Percentiles rank a stretch among this genome's conserved stretches.
Evolutionary conservation across 1,284 basidiomycete genomes (phyloP).

Genomic region (Vanrija humicola): DNA sequence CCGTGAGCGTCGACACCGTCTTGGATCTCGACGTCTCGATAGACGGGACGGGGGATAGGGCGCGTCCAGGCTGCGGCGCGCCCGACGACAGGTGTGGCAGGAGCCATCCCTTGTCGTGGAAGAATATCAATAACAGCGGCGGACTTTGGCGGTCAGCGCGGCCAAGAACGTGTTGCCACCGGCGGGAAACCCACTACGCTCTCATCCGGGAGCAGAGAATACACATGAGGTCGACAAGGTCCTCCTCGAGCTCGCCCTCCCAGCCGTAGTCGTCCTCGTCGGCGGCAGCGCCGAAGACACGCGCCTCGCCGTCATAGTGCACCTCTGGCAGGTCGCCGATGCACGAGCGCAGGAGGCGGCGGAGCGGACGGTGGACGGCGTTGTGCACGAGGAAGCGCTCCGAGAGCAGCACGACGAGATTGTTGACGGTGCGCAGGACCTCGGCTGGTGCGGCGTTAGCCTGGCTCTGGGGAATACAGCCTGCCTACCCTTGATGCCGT

Average conservation of each 20-base stretch:
- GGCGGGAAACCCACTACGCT: slow-evolving; percentile 56
- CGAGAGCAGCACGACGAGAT: slow-evolving; percentile 81
- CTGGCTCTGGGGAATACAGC: not conserved
- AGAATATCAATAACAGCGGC: slow-evolving; percentile 90
- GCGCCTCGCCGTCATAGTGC: slow-evolving; percentile 66
- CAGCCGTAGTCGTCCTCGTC: slow-evolving; percentile 45
- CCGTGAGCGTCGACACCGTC: slow-evolving; percentile 47
- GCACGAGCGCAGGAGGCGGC: slow-evolving; percentile 79
- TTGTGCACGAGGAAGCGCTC: slow-evolving; percentile 88
- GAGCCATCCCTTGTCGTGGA: slow-evolving; percentile 69
- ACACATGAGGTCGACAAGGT: slow-evolving; percentile 85
- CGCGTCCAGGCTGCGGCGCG: slow-evolving; percentile 5
- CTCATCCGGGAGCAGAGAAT: slow-evolving; percentile 85
- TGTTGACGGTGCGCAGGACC: slow-evolving; percentile 75
- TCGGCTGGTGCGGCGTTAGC: slow-evolving; percentile 53
- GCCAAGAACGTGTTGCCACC: not conserved
- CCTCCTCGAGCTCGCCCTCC: slow-evolving; percentile 32
- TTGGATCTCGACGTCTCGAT: slow-evolving; percentile 59
- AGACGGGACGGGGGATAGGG: slow-evolving; percentile 50
- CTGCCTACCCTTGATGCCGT: slow-evolving; percentile 63
- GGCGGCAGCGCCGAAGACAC: slow-evolving; percentile 73
- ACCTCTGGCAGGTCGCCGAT: slow-evolving; percentile 86
- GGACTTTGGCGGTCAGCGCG: slow-evolving; percentile 48
- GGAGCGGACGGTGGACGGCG: slow-evolving; percentile 80
- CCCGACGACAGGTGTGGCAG: slow-evolving; percentile 17